Percentiles rank a stretch among this genome's conserved stretches.
Evolutionary conservation across 1,284 basidiomycete genomes (phyloP).

Genomic region (Fomitopsis schrenkii): DNA sequence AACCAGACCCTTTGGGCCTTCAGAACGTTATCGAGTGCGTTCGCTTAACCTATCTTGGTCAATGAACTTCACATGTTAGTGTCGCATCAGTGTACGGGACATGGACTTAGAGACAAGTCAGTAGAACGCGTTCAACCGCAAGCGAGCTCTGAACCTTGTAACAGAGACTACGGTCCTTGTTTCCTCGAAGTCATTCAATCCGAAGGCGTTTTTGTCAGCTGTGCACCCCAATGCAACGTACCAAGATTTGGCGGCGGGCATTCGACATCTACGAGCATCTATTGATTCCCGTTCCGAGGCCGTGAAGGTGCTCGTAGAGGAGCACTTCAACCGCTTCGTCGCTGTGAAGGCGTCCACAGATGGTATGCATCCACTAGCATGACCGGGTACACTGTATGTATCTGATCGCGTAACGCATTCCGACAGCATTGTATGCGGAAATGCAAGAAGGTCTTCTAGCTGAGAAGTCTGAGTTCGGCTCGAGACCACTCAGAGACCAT

Average conservation of each 20-base stretch:
- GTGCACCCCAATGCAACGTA: constrained; percentile 97
- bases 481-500: constrained; percentile 77
- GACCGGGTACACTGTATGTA: not conserved
- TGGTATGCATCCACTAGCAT: constrained; percentile 47
- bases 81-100: constrained; percentile 46
- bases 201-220: constrained; percentile 88
- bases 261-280: constrained; percentile 65
- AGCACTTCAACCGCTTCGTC: constrained; percentile 98
- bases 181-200: constrained; percentile 93
- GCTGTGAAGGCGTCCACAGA: constrained; percentile 96
- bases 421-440: constrained; percentile 80
- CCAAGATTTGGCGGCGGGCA: constrained; percentile 81
- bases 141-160: not conserved
- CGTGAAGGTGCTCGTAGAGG: constrained; percentile 91
- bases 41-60: not conserved
- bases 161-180: constrained; percentile 78
- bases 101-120: constrained; percentile 74
- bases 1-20: constrained; percentile 69
- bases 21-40: constrained; percentile 60
- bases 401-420: not conserved
- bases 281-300: constrained; percentile 91
- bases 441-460: constrained; percentile 90
- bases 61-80: constrained; percentile 7
- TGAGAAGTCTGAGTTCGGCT: constrained; percentile 77
- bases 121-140: constrained; percentile 17